Percentiles rank a stretch among this genome's conserved stretches.
Conservation (phyloP, 768 basidiomycete species). For the Lentinula edodes region DNA sequence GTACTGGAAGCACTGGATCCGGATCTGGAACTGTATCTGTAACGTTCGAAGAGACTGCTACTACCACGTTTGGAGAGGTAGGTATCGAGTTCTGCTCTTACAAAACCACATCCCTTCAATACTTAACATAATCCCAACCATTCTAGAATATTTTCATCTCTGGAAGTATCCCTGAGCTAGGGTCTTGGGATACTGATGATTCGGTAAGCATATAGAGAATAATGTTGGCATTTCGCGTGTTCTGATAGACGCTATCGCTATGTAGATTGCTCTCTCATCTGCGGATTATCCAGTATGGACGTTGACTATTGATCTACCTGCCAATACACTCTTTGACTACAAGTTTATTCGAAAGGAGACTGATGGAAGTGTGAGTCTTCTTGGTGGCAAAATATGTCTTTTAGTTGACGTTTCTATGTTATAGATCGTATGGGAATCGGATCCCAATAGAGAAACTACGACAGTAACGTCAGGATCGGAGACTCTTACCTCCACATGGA, state of each 20-base stretch:
- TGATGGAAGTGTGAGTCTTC: constrained; percentile 38
- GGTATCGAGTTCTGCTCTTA: neutral
- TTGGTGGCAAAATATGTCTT: neutral
- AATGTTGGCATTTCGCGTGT: too few relatives aligned
- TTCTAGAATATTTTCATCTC: constrained; percentile 54
- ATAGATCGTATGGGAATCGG: constrained; percentile 57
- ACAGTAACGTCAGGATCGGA: constrained; percentile 33
- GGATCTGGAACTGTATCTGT: constrained; percentile 26
- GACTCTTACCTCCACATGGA: constrained; percentile 39
- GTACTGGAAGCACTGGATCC: neutral
- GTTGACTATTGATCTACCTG: constrained; percentile 43
- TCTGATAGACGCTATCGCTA: neutral
- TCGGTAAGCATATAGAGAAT: constrained; percentile 26
- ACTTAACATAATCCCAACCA: neutral
- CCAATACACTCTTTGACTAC: constrained; percentile 46
- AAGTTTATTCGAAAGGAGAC: constrained; percentile 57
- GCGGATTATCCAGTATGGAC: constrained; percentile 52
- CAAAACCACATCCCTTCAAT: neutral
- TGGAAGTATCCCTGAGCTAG: constrained; percentile 51
- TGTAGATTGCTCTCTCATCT: constrained; percentile 46
- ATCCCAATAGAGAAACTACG: constrained; percentile 49
- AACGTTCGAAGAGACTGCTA: constrained; percentile 49
- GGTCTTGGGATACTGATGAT: constrained; percentile 41
- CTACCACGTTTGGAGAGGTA: constrained; percentile 54
- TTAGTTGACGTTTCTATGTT: neutral